These are phyloP conservation scores for Ascochyta fabae DNA, from an alignment of 2,329 filamentous ascomycete genomes.

Conservation along the genomic window DNA sequence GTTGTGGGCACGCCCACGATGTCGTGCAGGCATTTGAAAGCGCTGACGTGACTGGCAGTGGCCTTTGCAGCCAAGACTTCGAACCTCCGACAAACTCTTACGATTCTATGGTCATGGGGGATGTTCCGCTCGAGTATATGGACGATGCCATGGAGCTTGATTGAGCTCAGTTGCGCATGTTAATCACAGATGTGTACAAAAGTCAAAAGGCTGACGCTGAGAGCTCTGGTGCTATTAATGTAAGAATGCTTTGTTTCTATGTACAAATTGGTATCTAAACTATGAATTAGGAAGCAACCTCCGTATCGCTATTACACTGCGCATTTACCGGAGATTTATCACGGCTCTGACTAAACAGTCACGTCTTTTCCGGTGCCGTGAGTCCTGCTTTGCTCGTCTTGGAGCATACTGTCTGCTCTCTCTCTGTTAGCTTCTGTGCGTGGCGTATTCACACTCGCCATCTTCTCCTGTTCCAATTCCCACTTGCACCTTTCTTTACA, in stretches of 20 bases:
- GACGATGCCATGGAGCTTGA: conserved; percentile 48
- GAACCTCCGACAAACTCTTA: conserved; percentile 20
- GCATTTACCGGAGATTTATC: no score
- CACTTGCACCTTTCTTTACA: conserved; percentile 43
- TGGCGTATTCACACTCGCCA: conserved; percentile 1
- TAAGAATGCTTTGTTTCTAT: not conserved
- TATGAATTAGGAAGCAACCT: not conserved
- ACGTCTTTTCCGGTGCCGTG: not conserved
- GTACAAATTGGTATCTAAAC: conserved; percentile 17
- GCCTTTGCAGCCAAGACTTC: conserved; percentile 30
- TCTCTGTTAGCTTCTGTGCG: conserved; percentile 29
- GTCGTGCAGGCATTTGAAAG: conserved; percentile 39
- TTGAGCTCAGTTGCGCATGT: conserved; percentile 4
- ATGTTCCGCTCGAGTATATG: conserved; percentile 43
- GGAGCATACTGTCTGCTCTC: conserved; percentile 42
- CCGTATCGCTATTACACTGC: not conserved
- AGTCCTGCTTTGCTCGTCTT: conserved; percentile 25
- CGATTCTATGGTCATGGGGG: conserved; percentile 25
- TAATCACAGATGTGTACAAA: not conserved
- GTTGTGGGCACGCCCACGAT: conserved; percentile 64
- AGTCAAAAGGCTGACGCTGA: not conserved
- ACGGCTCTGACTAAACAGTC: not conserved
- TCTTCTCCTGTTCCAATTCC: conserved; percentile 35
- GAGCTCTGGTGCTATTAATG: not conserved
- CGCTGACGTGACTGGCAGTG: conserved; percentile 7